These are phyloP conservation scores for Candida railenensis DNA, from an alignment of 805 yeast species.

Conservation along the genomic window DNA sequence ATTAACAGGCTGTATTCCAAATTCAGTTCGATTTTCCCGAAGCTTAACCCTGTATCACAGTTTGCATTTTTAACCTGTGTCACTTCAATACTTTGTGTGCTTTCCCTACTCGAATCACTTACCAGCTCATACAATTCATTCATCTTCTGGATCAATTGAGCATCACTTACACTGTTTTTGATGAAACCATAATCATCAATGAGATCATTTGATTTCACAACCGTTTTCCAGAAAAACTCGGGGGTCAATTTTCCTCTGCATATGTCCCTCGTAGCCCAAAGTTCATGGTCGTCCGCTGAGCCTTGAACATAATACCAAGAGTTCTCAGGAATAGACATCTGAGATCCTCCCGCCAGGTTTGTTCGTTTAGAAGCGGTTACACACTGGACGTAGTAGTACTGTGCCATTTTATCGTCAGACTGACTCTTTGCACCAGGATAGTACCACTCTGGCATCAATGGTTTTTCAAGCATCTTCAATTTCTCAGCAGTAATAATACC, in stretches of 20 bases:
- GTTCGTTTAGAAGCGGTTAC: constrained; percentile 61
- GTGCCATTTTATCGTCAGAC: not conserved
- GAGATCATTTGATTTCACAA: constrained; percentile 11
- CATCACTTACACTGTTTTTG: constrained; percentile 20
- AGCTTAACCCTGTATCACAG: constrained; percentile 22
- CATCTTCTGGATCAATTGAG: constrained; percentile 18
- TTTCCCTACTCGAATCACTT: not conserved
- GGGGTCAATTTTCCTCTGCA: constrained; percentile 54
- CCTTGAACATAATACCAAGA: constrained; percentile 72
- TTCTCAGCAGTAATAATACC: constrained; percentile 35
- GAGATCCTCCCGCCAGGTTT: constrained; percentile 51
- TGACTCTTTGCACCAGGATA: constrained; percentile 40
- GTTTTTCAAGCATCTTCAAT: constrained; percentile 25
- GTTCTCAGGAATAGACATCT: not conserved
- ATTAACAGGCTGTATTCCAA: constrained; percentile 8
- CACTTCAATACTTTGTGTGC: constrained; percentile 9
- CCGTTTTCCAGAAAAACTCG: constrained; percentile 51
- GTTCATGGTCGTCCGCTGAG: constrained; percentile 92
- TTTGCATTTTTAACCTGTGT: constrained; percentile 10
- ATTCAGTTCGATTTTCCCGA: constrained; percentile 23
- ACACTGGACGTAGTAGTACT: constrained; percentile 40
- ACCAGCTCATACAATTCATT: constrained; percentile 11
- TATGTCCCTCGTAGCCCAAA: constrained; percentile 53
- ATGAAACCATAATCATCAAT: constrained; percentile 23
- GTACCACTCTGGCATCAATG: constrained; percentile 68